Conservation (phyloP, 1,284 basidiomycete species). For the Paramarasmius palmivorus region DNA sequence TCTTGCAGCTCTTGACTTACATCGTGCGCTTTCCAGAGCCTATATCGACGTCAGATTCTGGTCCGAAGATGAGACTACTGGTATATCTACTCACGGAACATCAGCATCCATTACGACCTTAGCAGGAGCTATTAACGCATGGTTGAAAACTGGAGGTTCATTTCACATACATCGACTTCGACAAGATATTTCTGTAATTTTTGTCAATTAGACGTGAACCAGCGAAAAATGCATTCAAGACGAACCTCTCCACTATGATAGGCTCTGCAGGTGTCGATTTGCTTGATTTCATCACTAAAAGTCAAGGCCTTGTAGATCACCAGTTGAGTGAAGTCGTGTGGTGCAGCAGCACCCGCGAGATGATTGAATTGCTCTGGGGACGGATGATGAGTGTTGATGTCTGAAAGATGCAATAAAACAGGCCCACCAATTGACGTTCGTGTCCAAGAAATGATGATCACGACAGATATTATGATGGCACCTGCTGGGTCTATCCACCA, state of each 20-base stretch:
- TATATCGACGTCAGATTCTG: too few species aligned
- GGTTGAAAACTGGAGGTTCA: constrained; percentile 11
- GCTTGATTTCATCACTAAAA: constrained; percentile 83
- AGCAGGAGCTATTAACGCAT: not conserved
- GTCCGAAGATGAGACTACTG: too few species aligned
- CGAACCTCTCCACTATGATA: constrained; percentile 51
- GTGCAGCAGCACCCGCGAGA: constrained; percentile 89
- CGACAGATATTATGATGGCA: constrained; percentile 65
- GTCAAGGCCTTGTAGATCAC: constrained; percentile 92
- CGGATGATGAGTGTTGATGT: constrained; percentile 50
- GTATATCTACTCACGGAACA: not conserved
- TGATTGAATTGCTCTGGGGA: constrained; percentile 86
- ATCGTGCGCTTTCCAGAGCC: constrained; percentile 69
- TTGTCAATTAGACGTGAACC: too few species aligned
- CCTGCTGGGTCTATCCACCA: constrained; percentile 91
- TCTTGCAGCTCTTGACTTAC: constrained; percentile 73
- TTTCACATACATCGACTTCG: constrained; percentile 40
- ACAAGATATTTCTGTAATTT: not conserved
- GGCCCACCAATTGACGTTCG: not conserved
- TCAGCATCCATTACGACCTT: constrained; percentile 8
- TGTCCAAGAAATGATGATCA: constrained; percentile 6
- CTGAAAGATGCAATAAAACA: not conserved
- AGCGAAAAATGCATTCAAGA: too few species aligned
- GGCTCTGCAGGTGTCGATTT: constrained; percentile 86
- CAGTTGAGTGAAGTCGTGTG: constrained; percentile 87